Base-by-base conservation (phyloP, 345 rosid species). In the Euphorbia tirucalli region DNA sequence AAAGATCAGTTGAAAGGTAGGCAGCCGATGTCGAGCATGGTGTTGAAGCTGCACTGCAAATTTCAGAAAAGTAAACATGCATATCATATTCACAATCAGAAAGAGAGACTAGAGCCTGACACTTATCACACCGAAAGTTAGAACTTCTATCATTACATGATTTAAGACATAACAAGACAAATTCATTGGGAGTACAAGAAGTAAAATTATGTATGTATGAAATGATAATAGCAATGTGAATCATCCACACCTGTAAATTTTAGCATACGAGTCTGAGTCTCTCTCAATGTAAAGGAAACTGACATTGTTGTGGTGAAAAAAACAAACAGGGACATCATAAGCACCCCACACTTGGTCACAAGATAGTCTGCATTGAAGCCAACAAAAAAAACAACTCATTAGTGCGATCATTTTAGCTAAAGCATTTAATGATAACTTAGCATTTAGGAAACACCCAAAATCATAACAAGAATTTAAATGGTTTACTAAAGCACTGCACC, bases 31-130 rank as follows among this genome's bases (percentile, higher is more conserved):
- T 68, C 91, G 96, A 81, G 99, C 99, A 81, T 93, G 98, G 86
- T 96, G 98, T 74, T 96, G 98, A 85, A 96, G 99, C 91, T 96
- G 99, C 88, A 93, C 99, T 93, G 98, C 83, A 86, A 81, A 77
- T 80, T 65, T 72, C 68, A 79, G 70, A 86, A 71, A 70, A 73
- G 72, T 66, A 71, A 65, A 76, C 65, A 61, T 28, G 72, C 56
- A 83, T 19, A 79, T 81, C 73, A 86, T 79, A 69, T 56, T 27
- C 63, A 61, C 65, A 76, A 39, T 71, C 77, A 70, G 49, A 58
- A 43, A 77, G 43, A 31, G 61, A 25, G 49, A 44, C 31, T 37
- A 14, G 32, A 27, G 52, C 43, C 59, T 67, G 60, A 19, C 41
- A 37, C 10, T 24, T 13, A 13, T 14, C 54, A 18, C 28, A 65